Base-by-base conservation (phyloP, 129 eudicot species). In the Rutidosis leptorrhynchoides region DNA sequence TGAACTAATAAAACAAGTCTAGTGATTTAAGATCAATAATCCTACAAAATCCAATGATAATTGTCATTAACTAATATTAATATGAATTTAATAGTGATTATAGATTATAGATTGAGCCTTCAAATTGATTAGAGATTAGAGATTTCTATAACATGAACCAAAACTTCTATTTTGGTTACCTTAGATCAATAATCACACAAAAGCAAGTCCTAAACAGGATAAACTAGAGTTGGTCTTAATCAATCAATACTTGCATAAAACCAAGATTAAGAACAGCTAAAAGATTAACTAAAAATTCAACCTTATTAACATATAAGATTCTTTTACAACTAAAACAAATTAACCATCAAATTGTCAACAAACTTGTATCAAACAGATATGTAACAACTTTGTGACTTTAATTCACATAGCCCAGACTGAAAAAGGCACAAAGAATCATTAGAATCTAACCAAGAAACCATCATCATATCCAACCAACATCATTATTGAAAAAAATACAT, bases 371-470 rank as follows among this genome's bases (percentile, higher is more conserved):
- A 56, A 57, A 26, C 62, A 15, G 25, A 26, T 6, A 8, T 52
- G 53, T 24, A 11, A 26, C 32, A 70, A 58, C 10, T 70, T 57
- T 28, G 19, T 37, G 51, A 15, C 71, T 53, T 30, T 12, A 55
- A 46, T 37, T 56, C 45, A 72, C 73, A 51, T 51, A 37, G 15
- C 70, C 77, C 69, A 71, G 42, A 71, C 65, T 21, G 51, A 53
- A 75, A 51, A 45, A 49, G 42, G 19, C 32, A 27, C 0, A 27
- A 65, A 6, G 22, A 49, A 10, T 19, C 42, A n/a, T n/a, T 6
- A 45, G 6, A 52, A n/a, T 33, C 62, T 49, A n/a, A 49, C 12
- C 37, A 52, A 30, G 69, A 61, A 30, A 64, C 52, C 30, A 49
- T 37, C 33, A 65, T 45, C 64, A 12, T 17, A 33, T 19, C 51